Percentiles rank a stretch among this genome's conserved stretches.
Evolutionary conservation across 495 filamentous ascomycete species (phyloP).

Genomic region (Filosporella fistucella): DNA sequence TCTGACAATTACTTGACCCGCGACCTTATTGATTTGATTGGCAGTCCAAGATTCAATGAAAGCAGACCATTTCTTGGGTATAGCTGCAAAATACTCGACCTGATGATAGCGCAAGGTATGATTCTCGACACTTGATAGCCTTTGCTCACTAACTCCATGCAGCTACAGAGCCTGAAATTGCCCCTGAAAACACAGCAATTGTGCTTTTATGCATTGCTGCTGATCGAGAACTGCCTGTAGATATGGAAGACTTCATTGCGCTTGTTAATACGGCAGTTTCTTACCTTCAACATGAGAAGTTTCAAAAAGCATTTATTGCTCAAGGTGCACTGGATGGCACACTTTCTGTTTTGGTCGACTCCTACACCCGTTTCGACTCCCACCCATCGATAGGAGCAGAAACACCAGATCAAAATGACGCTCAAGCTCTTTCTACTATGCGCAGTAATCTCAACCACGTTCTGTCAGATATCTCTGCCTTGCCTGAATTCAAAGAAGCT

Average conservation of each 20-base stretch:
- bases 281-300: conserved; percentile 25
- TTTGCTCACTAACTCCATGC: background rate
- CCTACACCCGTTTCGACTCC: conserved; percentile 27
- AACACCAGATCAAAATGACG: conserved; percentile 38
- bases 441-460: conserved; percentile 50
- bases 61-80: conserved; percentile 29
- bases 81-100: conserved; percentile 42
- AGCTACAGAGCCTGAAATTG: conserved; percentile 20
- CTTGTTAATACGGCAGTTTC: conserved; percentile 26
- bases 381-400: conserved; percentile 17
- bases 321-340: conserved; percentile 23
- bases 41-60: conserved; percentile 26
- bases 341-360: conserved; percentile 25
- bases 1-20: conserved; percentile 36
- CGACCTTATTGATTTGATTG: conserved; percentile 34
- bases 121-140: background rate
- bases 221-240: conserved; percentile 21
- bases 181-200: conserved; percentile 27
- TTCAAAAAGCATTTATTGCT: conserved; percentile 39
- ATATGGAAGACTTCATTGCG: conserved; percentile 28
- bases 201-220: conserved; percentile 20
- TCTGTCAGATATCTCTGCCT: conserved; percentile 60
- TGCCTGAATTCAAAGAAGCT: conserved; percentile 45
- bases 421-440: conserved; percentile 46
- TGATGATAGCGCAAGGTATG: conserved; percentile 41